Percentiles rank a stretch among this genome's conserved stretches.
These are phyloP conservation scores for Aspergillus brasiliensis DNA, from an alignment of 2,329 filamentous ascomycete species.

Conservation along the genomic window DNA sequence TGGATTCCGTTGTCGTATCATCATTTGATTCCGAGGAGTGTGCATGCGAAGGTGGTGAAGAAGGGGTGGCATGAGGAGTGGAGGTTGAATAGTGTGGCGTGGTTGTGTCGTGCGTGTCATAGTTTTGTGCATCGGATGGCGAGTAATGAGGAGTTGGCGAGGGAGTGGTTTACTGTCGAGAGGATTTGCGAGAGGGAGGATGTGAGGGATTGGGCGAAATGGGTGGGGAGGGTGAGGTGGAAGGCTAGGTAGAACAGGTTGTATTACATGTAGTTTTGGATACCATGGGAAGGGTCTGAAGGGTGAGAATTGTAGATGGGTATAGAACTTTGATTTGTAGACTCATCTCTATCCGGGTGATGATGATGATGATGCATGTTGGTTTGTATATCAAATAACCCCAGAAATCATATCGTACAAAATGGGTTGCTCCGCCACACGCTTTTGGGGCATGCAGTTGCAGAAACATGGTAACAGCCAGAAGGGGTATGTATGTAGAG, in stretches of 20 bases:
- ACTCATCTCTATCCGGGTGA: background rate
- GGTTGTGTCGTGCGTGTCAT: constrained; percentile 84
- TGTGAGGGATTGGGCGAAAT: constrained; percentile 69
- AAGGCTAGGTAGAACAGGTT: constrained; percentile 56
- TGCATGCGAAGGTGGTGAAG: constrained; percentile 75
- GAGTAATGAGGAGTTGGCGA: constrained; percentile 75
- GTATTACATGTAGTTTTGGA: too few relatives aligned
- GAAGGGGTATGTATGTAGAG: background rate
- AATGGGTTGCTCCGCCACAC: background rate
- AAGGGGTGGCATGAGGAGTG: constrained; percentile 77
- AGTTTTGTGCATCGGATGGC: constrained; percentile 76
- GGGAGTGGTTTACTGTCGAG: constrained; percentile 72
- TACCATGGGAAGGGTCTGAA: too few relatives aligned
- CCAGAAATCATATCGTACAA: background rate
- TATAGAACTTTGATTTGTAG: background rate
- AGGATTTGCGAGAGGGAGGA: constrained; percentile 69
- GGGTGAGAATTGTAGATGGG: background rate
- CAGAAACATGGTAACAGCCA: background rate
- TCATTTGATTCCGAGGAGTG: constrained; percentile 77
- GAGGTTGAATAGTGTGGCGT: constrained; percentile 77
- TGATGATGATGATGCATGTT: background rate
- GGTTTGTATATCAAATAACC: background rate
- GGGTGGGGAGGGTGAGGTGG: constrained; percentile 75
- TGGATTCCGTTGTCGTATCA: constrained; percentile 81
- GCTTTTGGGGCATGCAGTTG: background rate